phyloP scores from a whole-genome alignment of 1,284 basidiomycete species.

The Melanopsichium pennsylvanicum region DNA sequence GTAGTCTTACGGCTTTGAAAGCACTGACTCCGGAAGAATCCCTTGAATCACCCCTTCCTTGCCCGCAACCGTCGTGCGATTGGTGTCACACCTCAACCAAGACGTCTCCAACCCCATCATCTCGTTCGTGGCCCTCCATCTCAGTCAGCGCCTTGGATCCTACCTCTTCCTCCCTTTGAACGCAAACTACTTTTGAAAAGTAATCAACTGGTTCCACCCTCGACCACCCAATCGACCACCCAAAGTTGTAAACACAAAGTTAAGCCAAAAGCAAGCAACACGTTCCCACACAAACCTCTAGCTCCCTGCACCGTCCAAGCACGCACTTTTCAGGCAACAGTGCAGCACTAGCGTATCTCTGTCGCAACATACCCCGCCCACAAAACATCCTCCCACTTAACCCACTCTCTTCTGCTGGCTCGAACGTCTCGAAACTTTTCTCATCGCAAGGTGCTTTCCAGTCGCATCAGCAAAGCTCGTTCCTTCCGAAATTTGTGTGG shows the following conservation, averaged over 20 bases:
- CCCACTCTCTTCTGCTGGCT: neutral
- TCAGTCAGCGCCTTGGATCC: slow-evolving; percentile 5
- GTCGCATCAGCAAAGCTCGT: neutral
- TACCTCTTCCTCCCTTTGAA: neutral
- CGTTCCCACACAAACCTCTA: neutral
- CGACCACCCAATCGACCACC: too few relatives aligned
- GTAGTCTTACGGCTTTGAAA: slow-evolving; percentile 32
- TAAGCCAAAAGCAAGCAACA: neutral
- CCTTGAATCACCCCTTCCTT: too few relatives aligned
- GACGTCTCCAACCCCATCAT: too few relatives aligned
- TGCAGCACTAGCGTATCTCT: neutral
- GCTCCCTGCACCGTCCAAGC: neutral
- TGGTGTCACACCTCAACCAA: too few relatives aligned
- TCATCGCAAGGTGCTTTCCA: neutral
- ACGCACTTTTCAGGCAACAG: slow-evolving; percentile 17
- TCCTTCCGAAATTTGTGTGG: neutral
- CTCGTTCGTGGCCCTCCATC: too few relatives aligned
- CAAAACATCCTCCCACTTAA: too few relatives aligned
- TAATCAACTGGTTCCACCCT: neutral
- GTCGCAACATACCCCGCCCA: neutral
- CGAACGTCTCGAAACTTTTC: neutral
- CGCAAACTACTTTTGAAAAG: slow-evolving; percentile 10
- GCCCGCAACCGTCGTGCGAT: too few relatives aligned
- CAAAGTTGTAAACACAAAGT: too few relatives aligned
- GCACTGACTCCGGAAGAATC: slow-evolving; percentile 8